Percentiles rank a stretch among this genome's conserved stretches.
phyloP scores from a whole-genome alignment of 805 yeast species.

The Barnettozyma populi region DNA sequence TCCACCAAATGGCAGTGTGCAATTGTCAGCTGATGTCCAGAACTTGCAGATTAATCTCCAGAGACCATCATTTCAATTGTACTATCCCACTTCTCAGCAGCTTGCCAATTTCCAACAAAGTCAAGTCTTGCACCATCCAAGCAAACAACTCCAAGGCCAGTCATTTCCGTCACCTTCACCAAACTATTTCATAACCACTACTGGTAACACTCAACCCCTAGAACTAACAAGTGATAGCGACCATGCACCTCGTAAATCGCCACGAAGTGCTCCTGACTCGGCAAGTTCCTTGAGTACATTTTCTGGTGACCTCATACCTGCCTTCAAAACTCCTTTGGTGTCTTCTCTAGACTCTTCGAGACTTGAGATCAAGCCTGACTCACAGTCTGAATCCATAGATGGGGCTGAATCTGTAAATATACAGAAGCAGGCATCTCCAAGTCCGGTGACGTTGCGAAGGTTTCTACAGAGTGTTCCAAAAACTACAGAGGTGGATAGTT shows the following conservation, averaged over 20 bases:
- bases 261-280: background rate
- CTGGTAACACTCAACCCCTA: background rate
- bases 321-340: background rate
- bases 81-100: slow-evolving; percentile 4
- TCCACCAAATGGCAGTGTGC: slow-evolving; percentile 7
- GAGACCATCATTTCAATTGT: slow-evolving; percentile 5
- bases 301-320: background rate
- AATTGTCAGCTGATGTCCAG: slow-evolving; percentile 5
- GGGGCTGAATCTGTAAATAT: no score
- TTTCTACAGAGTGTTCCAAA: background rate
- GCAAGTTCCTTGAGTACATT: background rate
- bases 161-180: background rate
- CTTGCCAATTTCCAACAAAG: background rate
- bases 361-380: background rate
- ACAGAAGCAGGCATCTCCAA: background rate
- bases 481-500: slow-evolving; percentile 11
- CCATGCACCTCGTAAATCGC: background rate
- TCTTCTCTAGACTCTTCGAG: background rate
- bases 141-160: background rate
- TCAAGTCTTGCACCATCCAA: background rate
- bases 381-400: no score
- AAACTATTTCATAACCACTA: background rate
- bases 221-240: background rate
- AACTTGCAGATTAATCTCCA: slow-evolving; percentile 20
- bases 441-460: background rate